Evolutionary conservation across 345 rosid species (phyloP), one percentile per base, ranked within the genome.

Genomic region (Murraya paniculata): DNA sequence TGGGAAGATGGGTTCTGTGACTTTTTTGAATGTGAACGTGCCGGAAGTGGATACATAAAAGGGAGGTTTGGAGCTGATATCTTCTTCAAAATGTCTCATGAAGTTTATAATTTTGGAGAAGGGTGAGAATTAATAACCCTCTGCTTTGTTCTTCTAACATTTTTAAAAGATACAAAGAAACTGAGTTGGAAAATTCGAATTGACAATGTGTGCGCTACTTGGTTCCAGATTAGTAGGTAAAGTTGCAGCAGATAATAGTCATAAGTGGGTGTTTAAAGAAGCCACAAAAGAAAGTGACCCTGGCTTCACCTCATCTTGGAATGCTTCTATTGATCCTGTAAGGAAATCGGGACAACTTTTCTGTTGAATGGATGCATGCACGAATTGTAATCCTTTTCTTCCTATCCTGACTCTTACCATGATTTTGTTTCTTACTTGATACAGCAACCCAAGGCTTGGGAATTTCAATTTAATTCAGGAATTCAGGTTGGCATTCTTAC

Each of bases 1-100:
- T 91, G 96, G 96, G 96, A 91, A 81, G 93, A 90, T 82, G 96
- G 93, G 21, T 91, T 81, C 59, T 91, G 92, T 68, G 93, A 91
- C 84, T 86, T 91, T 84, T 64, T 25, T 62, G 91, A 90, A 85
- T 87, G 96, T 59, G 88, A 88, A 78, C 79, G 81, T 56, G 83
- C 79, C 21, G 87, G 82, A 80, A 79, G 78, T 59, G 93, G 90
- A 18, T 77, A 62, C 76, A 13, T 78, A 45, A 91, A 81, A 67
- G 89, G 90, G 38, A 82, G 86, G 74, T 91, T 91, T 56, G 93
- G 93, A 70, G 83, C 88, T 35, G 90, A 90, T 73, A 82, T 91
- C 59, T 91, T 91, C 91, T 91, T 90, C 86, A 91, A 89, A 87
- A 85, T 91, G 93, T 84, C 96, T 45, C 93, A 91, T 85, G 96